Conservation (phyloP, 2,329 filamentous ascomycete species). For the Cladosporium sp. region DNA sequence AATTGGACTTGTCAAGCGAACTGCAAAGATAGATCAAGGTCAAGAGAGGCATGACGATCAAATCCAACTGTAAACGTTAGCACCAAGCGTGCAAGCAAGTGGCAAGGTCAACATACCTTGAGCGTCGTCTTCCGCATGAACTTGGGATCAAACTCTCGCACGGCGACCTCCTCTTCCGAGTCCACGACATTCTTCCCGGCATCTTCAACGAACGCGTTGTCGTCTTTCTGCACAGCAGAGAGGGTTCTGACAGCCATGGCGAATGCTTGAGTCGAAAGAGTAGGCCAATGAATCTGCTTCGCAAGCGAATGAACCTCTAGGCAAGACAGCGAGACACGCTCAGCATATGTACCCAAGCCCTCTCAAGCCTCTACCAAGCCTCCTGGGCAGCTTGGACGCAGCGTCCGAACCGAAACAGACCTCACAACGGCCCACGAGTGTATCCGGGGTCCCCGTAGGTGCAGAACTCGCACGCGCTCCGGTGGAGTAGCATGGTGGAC, state of each 20-base stretch:
- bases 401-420: not conserved
- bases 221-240: constrained; percentile 13
- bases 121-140: constrained; percentile 14
- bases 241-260: constrained; percentile 10
- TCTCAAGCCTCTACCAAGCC: not conserved
- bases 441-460: not conserved
- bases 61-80: constrained; percentile 12
- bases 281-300: not conserved
- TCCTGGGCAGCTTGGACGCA: not conserved
- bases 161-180: constrained; percentile 1
- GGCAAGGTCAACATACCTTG: constrained; percentile 2
- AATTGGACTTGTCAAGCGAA: constrained; percentile 44
- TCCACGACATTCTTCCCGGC: not conserved
- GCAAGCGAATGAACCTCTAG: not conserved
- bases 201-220: constrained; percentile 9
- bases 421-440: not conserved
- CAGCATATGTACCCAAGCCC: not conserved
- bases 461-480: not conserved
- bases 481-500: not conserved
- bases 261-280: constrained; percentile 6
- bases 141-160: constrained; percentile 14
- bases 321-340: not conserved
- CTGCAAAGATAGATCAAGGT: constrained; percentile 14
- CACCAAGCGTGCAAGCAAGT: not conserved
- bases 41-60: constrained; percentile 15